These are phyloP conservation scores for Aspergillus ustus DNA, from an alignment of 2,329 filamentous ascomycete species.

Conservation along the genomic window DNA sequence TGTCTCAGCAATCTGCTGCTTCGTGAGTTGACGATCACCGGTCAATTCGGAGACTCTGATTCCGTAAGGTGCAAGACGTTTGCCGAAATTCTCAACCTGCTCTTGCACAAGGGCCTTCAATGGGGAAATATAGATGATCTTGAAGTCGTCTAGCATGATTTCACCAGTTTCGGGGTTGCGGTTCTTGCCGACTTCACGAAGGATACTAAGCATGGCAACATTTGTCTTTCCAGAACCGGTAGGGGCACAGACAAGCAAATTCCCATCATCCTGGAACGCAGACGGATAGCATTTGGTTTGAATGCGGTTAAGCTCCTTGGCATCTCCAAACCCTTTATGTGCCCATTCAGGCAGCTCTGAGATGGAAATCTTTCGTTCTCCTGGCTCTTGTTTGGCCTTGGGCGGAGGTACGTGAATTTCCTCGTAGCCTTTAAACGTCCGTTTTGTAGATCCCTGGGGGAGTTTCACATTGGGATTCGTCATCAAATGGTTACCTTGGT, in stretches of 20 bases:
- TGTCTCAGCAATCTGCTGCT: slow-evolving; percentile 96
- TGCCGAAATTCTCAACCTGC: slow-evolving; percentile 96
- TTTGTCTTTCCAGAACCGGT: slow-evolving; percentile 99
- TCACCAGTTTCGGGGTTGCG: slow-evolving; percentile 87
- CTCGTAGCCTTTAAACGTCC: slow-evolving; percentile 96
- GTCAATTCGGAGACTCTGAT: slow-evolving; percentile 95
- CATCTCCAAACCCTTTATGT: slow-evolving; percentile 78
- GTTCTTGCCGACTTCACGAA: slow-evolving; percentile 96
- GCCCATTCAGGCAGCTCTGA: slow-evolving; percentile 93
- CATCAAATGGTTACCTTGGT: slow-evolving; percentile 98
- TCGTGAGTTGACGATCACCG: slow-evolving; percentile 95
- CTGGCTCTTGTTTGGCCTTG: slow-evolving; percentile 80
- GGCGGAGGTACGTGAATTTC: slow-evolving; percentile 96
- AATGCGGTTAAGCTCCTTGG: slow-evolving; percentile 89
- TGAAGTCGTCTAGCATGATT: slow-evolving; percentile 94
- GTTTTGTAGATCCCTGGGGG: slow-evolving; percentile 91
- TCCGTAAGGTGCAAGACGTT: slow-evolving; percentile 85
- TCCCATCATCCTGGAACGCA: slow-evolving; percentile 91
- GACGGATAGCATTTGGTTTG: slow-evolving; percentile 91
- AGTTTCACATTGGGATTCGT: slow-evolving; percentile 96
- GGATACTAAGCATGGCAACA: slow-evolving; percentile 94
- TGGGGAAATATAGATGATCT: slow-evolving; percentile 97
- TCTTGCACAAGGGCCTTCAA: slow-evolving; percentile 96
- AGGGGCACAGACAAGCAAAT: slow-evolving; percentile 96
- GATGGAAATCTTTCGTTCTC: slow-evolving; percentile 80